A percentile compares a stretch with the other conserved stretches of the same genome.
Evolutionary conservation across 768 basidiomycete species (phyloP).

Genomic region (Suillus cothurnatus): DNA sequence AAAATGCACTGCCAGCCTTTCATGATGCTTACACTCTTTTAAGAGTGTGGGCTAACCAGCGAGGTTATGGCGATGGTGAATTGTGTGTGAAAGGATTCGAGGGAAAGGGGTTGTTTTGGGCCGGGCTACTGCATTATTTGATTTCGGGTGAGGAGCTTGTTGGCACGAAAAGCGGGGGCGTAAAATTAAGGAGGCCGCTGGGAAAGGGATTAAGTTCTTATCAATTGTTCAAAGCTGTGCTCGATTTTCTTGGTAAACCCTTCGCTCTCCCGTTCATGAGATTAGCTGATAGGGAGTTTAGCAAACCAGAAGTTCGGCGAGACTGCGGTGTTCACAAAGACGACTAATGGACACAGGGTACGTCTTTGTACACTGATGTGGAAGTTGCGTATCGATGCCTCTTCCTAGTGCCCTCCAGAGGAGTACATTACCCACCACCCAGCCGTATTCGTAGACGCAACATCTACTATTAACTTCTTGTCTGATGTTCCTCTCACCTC

Average conservation of each 20-base stretch:
- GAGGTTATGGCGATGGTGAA: slow-evolving; percentile 70
- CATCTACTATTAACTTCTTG: slow-evolving; percentile 76
- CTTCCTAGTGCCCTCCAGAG: slow-evolving; percentile 54
- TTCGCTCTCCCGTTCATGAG: background rate
- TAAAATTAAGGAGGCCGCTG: slow-evolving; percentile 52
- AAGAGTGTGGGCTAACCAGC: slow-evolving; percentile 87
- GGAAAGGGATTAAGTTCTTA: slow-evolving; percentile 88
- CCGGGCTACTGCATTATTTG: slow-evolving; percentile 57
- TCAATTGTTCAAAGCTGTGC: slow-evolving; percentile 82
- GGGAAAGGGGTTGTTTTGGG: slow-evolving; percentile 70
- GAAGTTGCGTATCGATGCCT: background rate
- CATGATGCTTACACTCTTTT: slow-evolving; percentile 76
- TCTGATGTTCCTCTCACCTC: slow-evolving; percentile 76
- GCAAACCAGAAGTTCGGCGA: slow-evolving; percentile 71
- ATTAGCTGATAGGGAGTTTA: slow-evolving; percentile 32
- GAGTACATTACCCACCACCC: slow-evolving; percentile 54
- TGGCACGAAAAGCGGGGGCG: slow-evolving; percentile 28
- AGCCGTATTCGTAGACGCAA: slow-evolving; percentile 77
- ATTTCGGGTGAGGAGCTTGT: slow-evolving; percentile 67
- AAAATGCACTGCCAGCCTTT: slow-evolving; percentile 58
- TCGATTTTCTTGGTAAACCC: slow-evolving; percentile 79
- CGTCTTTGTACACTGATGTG: slow-evolving; percentile 17
- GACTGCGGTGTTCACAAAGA: slow-evolving; percentile 61
- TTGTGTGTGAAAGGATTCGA: slow-evolving; percentile 73
- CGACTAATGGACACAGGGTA: slow-evolving; percentile 56